A percentile compares a stretch with the other conserved stretches of the same genome.
These are phyloP conservation scores for Marasmius tenuissimus DNA, from an alignment of 1,284 basidiomycete species.

Conservation along the genomic window DNA sequence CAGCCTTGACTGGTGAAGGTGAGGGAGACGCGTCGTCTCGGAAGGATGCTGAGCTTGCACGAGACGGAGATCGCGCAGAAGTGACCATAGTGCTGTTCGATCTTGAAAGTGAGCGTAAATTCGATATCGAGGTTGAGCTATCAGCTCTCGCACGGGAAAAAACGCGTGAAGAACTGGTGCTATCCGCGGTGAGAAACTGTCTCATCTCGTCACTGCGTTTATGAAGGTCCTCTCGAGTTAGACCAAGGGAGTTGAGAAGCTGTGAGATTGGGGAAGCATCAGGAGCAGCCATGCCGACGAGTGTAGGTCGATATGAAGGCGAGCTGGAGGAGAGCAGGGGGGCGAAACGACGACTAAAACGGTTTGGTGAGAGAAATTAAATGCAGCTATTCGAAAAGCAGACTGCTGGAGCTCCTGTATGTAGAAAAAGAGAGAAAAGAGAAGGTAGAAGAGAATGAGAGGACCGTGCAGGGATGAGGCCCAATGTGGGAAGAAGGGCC, in stretches of 20 bases:
- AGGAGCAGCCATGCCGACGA: constrained; percentile 21
- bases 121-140: constrained; percentile 34
- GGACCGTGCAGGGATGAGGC: not conserved
- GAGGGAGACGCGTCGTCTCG: constrained; percentile 43
- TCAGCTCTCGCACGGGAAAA: constrained; percentile 36
- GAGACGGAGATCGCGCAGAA: constrained; percentile 40
- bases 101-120: constrained; percentile 35
- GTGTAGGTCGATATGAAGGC: not conserved
- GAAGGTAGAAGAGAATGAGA: not conserved
- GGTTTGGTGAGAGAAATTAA: not conserved
- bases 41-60: constrained; percentile 51
- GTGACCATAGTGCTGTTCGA: constrained; percentile 33
- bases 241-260: constrained; percentile 62
- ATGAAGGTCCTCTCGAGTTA: constrained; percentile 69
- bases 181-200: constrained; percentile 62
- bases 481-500: not conserved
- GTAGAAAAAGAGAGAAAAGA: not conserved
- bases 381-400: not conserved
- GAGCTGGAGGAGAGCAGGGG: not conserved
- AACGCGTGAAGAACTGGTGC: constrained; percentile 41
- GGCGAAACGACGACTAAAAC: not conserved
- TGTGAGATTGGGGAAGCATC: constrained; percentile 61
- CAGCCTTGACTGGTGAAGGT: constrained; percentile 62
- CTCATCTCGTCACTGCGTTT: constrained; percentile 73
- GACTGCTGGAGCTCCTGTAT: not conserved